Evolutionary conservation across 2,329 filamentous ascomycete genomes (phyloP), one percentile per base, ranked within the genome.

Genomic region (Epichloe gansuensis): DNA sequence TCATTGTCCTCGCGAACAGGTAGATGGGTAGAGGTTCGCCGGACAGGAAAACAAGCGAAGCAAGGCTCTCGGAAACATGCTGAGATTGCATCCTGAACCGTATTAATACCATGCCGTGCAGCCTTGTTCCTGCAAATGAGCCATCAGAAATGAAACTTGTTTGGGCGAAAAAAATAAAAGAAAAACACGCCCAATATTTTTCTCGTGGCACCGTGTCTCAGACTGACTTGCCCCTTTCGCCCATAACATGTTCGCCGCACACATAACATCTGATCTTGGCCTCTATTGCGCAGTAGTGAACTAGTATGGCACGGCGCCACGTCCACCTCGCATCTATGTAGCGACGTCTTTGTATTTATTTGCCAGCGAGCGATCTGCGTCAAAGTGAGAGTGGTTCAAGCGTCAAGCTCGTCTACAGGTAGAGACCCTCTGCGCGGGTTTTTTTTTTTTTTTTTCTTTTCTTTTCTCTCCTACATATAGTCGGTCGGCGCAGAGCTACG

Each of bases 1-100:
- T 50, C 38, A 46, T 53, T 53, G 25, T 48, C 28, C 34, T 21
- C 17, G 12, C 28, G 28, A 31, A 31, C 28, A 31, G 28, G 23
- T 41, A n/a, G 15, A 21, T 21, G 17, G 17, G 17, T 21, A 21
- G 17, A 17, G 2, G 17, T 21, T 25, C 35, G 34, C 44, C 34
- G 12, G 21, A 46, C 11, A 15, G 35, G 35, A 12, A 7, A 6
- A 12, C 13, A n/a, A 13, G 4, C 15, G n/a, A 38, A 38, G 15
- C 2, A 39, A 15, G 4, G 15, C 37, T 39, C 37, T 39, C 15
- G 12, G 15, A 7, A 7, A 11, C 9, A 43, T 17, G 9, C 4
- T 34, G 8, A 31, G 31, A 31, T 46, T 3, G 44, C 12, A n/a
- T 46, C 25, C 25, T 34, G 25, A 5, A 46, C 44, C 21, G 12